A percentile compares a stretch with the other conserved stretches of the same genome.
phyloP scores from a whole-genome alignment of 805 yeast genomes.

The Grigorovia yakushimaensis region DNA sequence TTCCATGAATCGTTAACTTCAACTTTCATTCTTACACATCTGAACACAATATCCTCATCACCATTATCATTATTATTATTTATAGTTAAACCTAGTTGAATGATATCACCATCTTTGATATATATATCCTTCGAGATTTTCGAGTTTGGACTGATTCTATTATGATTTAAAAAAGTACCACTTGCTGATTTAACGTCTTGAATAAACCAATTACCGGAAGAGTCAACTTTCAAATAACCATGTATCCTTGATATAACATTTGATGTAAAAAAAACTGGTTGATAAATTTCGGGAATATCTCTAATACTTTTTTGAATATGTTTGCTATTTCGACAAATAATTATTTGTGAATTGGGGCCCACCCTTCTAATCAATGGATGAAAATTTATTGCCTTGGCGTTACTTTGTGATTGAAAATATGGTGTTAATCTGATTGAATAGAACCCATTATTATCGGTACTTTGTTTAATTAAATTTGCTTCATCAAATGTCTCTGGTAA shows the following conservation, averaged over 20 bases:
- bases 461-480: not conserved
- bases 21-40: conserved; percentile 83
- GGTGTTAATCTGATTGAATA: conserved; percentile 63
- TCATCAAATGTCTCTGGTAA: conserved; percentile 5
- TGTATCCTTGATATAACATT: conserved; percentile 90
- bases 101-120: conserved; percentile 72
- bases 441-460: conserved; percentile 12
- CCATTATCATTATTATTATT: conserved; percentile 39
- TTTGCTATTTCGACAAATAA: conserved; percentile 80
- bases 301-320: conserved; percentile 60
- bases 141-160: conserved; percentile 71
- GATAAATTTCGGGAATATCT: conserved; percentile 59
- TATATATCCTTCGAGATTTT: conserved; percentile 54
- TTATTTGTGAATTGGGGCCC: conserved; percentile 48
- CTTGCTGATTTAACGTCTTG: conserved; percentile 81
- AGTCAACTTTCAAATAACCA: conserved; percentile 72
- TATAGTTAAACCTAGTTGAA: conserved; percentile 69
- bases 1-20: conserved; percentile 88
- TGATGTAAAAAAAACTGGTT: conserved; percentile 78
- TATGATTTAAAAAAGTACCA: conserved; percentile 87
- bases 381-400: conserved; percentile 74
- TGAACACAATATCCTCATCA: conserved; percentile 81
- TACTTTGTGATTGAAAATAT: conserved; percentile 66
- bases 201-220: conserved; percentile 72
- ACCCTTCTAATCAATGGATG: conserved; percentile 78